These are phyloP conservation scores for Xylariaceae sp. DNA, from an alignment of 2,329 filamentous ascomycete species.

Conservation along the genomic window DNA sequence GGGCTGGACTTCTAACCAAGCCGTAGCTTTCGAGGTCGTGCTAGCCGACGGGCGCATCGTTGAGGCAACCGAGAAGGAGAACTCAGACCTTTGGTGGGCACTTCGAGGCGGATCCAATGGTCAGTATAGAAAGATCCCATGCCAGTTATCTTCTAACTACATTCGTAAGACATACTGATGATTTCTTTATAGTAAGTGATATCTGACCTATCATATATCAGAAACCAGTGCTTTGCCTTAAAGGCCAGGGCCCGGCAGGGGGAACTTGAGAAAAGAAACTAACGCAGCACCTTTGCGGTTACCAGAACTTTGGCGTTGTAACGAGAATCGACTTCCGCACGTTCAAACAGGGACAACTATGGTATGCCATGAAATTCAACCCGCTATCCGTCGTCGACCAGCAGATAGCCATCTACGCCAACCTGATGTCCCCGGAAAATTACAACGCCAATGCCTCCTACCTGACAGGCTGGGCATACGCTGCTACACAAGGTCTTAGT, in stretches of 20 bases:
- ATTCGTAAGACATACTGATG: no score
- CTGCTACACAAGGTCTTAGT: conserved; percentile 2
- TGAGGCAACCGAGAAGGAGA: conserved; percentile 6
- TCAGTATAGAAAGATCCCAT: no score
- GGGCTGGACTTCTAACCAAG: conserved; percentile 48
- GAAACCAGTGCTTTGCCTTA: no score
- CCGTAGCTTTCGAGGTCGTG: conserved; percentile 46
- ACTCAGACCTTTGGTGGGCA: conserved; percentile 15
- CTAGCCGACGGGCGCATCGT: conserved; percentile 39
- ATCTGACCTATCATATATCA: no score
- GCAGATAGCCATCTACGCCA: conserved; percentile 8
- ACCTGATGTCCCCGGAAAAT: conserved; percentile 11
- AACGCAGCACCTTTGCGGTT: no score
- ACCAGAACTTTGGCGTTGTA: conserved; percentile 27
- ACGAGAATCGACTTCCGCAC: conserved; percentile 16
- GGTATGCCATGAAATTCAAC: conserved; percentile 9
- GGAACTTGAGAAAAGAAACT: no score
- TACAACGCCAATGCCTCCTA: conserved; percentile 15
- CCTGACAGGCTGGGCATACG: conserved; percentile 9
- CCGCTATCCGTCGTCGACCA: conserved; percentile 6
- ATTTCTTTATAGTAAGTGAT: no score
- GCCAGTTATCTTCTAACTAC: no score
- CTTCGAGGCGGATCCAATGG: conserved; percentile 20
- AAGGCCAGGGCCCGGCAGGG: no score
- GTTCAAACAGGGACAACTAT: conserved; percentile 17